Conservation (phyloP, 805 yeast genomes). For the Ogataea paraovalis region DNA sequence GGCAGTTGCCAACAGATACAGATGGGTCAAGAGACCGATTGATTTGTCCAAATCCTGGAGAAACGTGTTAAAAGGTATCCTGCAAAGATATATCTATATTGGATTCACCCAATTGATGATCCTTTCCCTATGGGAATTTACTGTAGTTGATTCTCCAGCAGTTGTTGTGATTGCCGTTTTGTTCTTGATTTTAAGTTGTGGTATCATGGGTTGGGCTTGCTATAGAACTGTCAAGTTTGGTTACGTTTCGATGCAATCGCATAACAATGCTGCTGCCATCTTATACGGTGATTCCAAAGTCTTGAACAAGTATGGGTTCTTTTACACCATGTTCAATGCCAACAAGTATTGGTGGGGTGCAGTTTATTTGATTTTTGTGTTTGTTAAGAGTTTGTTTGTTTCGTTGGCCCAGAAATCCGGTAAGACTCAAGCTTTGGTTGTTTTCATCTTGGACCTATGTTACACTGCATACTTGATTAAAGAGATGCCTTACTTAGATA, state of each 20-base stretch:
- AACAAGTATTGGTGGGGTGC: constrained; percentile 78
- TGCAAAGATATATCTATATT: constrained; percentile 74
- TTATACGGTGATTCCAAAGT: constrained; percentile 74
- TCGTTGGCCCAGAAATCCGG: constrained; percentile 79
- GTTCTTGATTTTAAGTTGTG: constrained; percentile 57
- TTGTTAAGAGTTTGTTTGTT: constrained; percentile 68
- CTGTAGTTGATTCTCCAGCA: constrained; percentile 79
- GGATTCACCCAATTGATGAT: constrained; percentile 81
- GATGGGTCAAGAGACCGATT: constrained; percentile 14
- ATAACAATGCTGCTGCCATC: constrained; percentile 82
- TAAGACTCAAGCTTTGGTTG: constrained; percentile 70
- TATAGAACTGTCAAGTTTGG: constrained; percentile 66
- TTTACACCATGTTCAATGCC: constrained; percentile 86
- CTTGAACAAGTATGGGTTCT: constrained; percentile 78
- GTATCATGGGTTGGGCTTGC: constrained; percentile 60
- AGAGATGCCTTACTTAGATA: constrained; percentile 74
- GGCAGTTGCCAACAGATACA: constrained; percentile 31
- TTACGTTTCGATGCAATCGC: constrained; percentile 49
- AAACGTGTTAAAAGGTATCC: constrained; percentile 66
- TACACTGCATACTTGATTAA: constrained; percentile 62
- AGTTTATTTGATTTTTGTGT: constrained; percentile 55
- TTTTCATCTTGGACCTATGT: constrained; percentile 71
- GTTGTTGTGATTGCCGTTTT: constrained; percentile 77
- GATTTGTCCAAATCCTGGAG: constrained; percentile 40
- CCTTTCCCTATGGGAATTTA: constrained; percentile 85